Evolutionary conservation across 2,329 filamentous ascomycete species (phyloP).

Genomic region (Botrytis tulipae): DNA sequence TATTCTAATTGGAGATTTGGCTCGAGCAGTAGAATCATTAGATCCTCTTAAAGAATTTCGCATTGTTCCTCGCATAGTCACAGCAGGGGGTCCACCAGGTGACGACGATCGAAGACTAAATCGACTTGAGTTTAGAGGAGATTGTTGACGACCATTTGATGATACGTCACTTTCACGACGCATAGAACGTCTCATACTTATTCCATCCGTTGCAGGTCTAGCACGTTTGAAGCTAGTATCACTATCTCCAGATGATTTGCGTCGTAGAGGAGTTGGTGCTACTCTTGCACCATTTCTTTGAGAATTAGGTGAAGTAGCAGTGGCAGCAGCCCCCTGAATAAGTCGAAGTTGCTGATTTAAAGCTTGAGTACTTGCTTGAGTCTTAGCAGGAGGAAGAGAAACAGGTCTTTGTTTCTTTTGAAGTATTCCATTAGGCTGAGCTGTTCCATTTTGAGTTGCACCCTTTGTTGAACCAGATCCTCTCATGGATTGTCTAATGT

Average conservation of each 20-base stretch:
- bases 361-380: constrained; percentile 25
- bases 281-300: constrained; percentile 19
- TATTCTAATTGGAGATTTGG: constrained; percentile 27
- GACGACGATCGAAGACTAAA: constrained; percentile 72
- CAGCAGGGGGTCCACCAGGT: constrained; percentile 52
- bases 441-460: constrained; percentile 30
- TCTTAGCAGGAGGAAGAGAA: constrained; percentile 28
- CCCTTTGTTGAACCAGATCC: constrained; percentile 27
- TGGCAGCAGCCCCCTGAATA: constrained; percentile 29
- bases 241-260: constrained; percentile 63
- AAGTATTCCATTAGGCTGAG: constrained; percentile 34
- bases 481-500: constrained; percentile 39
- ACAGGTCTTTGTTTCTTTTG: constrained; percentile 41
- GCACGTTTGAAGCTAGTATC: constrained; percentile 80
- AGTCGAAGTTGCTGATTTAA: constrained; percentile 30
- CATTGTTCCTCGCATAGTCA: constrained; percentile 39
- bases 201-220: constrained; percentile 49
- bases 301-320: constrained; percentile 23
- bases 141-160: constrained; percentile 37
- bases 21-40: constrained; percentile 30
- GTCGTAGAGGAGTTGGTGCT: constrained; percentile 43
- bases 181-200: constrained; percentile 73
- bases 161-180: constrained; percentile 44
- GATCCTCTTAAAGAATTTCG: constrained; percentile 39
- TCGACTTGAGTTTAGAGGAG: constrained; percentile 51